Evolutionary conservation across 2,329 filamentous ascomycete species (phyloP).

Genomic region (Sporothrix schenckii): DNA sequence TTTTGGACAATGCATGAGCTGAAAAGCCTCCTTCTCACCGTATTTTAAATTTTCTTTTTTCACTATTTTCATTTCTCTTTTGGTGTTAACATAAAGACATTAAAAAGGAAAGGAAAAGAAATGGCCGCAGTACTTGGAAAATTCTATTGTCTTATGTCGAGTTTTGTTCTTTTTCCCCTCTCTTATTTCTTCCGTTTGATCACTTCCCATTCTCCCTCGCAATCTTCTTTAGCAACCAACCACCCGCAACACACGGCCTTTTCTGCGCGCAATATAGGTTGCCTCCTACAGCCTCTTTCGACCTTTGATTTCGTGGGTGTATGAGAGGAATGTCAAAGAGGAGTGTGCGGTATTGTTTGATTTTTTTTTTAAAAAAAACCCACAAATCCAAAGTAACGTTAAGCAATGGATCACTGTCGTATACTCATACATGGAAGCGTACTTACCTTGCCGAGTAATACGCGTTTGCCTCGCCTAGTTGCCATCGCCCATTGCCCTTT

Average conservation of each 20-base stretch:
- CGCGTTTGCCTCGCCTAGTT: too few species aligned
- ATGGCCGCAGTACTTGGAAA: too few species aligned
- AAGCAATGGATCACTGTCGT: too few species aligned
- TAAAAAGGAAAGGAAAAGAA: background rate
- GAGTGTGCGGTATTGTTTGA: too few species aligned
- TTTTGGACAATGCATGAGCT: background rate
- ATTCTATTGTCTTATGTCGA: too few species aligned
- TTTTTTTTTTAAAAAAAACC: too few species aligned
- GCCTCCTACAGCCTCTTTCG: constrained; percentile 1
- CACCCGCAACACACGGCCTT: background rate
- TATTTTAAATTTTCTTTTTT: background rate
- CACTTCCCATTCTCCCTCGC: background rate
- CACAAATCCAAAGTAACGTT: too few species aligned
- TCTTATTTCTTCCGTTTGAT: background rate
- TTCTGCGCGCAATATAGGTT: background rate
- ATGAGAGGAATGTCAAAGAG: background rate
- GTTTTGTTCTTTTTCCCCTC: background rate
- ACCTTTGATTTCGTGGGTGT: background rate
- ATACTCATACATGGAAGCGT: too few species aligned
- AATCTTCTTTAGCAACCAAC: background rate
- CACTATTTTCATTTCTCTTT: background rate
- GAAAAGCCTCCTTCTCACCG: background rate
- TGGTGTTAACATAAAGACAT: background rate
- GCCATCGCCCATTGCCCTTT: background rate
- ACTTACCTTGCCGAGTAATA: too few species aligned